phyloP scores from a whole-genome alignment of 345 rosid genomes.

The Murraya paniculata region DNA sequence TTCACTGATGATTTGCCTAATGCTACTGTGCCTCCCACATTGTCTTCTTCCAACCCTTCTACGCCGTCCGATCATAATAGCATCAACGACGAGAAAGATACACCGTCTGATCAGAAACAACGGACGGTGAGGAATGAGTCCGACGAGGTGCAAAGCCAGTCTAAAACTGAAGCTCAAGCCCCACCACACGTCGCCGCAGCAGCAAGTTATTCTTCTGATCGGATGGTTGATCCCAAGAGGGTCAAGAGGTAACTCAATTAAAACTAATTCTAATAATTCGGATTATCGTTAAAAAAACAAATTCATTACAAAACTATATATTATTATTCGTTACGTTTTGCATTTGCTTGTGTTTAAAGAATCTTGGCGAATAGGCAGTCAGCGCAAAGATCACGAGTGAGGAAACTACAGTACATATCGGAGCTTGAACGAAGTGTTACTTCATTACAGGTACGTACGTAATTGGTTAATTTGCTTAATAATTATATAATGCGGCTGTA shows the following conservation, averaged over 20 bases:
- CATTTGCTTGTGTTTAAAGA: constrained; percentile 25
- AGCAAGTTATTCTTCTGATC: constrained; percentile 31
- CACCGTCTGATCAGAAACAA: constrained; percentile 27
- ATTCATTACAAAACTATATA: not conserved
- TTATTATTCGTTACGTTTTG: not conserved
- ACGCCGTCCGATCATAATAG: constrained; percentile 82
- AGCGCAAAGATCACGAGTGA: constrained; percentile 89
- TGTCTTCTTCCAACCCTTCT: constrained; percentile 60
- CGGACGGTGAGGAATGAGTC: constrained; percentile 31
- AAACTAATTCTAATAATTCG: not conserved
- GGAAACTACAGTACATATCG: constrained; percentile 87
- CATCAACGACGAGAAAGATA: constrained; percentile 52
- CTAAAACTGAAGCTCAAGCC: constrained; percentile 34
- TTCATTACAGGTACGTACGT: constrained; percentile 56
- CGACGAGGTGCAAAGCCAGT: constrained; percentile 60
- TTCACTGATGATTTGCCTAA: constrained; percentile 61
- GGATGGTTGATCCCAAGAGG: constrained; percentile 73
- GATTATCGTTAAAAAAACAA: not conserved
- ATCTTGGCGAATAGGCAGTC: constrained; percentile 93
- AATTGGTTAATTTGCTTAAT: not conserved
- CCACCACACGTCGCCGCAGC: constrained; percentile 23
- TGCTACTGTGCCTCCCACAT: constrained; percentile 35
- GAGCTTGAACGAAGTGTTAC: constrained; percentile 90
- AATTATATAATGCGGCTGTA: not conserved
- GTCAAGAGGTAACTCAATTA: constrained; percentile 63